Conservation (phyloP, 768 basidiomycete genomes). For the Pleurotus pulmonarius region DNA sequence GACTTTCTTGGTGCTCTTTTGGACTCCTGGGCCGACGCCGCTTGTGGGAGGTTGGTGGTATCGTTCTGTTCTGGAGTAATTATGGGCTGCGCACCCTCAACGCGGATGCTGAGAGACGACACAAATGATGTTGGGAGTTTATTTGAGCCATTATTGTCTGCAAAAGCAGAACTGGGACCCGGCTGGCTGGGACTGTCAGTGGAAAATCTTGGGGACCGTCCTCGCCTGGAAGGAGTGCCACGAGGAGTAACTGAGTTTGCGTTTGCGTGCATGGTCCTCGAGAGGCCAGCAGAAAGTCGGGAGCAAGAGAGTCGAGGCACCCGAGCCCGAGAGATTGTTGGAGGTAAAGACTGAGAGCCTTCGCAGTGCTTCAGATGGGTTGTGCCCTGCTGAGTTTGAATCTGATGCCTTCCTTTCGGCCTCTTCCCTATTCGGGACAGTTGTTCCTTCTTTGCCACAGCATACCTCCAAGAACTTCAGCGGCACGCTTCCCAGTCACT, state of each 20-base stretch:
- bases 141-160: slow-evolving; percentile 44
- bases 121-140: slow-evolving; percentile 50
- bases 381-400: slow-evolving; percentile 7
- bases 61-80: slow-evolving; percentile 46
- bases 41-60: slow-evolving; percentile 25
- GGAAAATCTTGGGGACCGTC: slow-evolving; percentile 55
- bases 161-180: slow-evolving; percentile 32
- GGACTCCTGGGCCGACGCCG: slow-evolving; percentile 37
- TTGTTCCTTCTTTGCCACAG: slow-evolving; percentile 9
- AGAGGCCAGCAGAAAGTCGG: slow-evolving; percentile 1
- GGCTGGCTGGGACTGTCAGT: slow-evolving; percentile 44
- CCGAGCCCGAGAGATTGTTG: slow-evolving; percentile 5
- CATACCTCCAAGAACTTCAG: slow-evolving; percentile 10
- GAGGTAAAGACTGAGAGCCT: neutral
- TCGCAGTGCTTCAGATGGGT: slow-evolving; percentile 8
- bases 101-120: slow-evolving; percentile 74
- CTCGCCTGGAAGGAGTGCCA: slow-evolving; percentile 59
- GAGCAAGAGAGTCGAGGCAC: neutral
- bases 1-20: slow-evolving; percentile 85
- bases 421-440: neutral
- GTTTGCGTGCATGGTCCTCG: neutral
- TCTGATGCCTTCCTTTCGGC: slow-evolving; percentile 1
- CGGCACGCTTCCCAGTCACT: slow-evolving; percentile 7
- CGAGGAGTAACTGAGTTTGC: slow-evolving; percentile 33
- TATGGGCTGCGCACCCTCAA: slow-evolving; percentile 63